Evolutionary conservation across 805 yeast species (phyloP).

Genomic region (Myxozyma mucilagina): DNA sequence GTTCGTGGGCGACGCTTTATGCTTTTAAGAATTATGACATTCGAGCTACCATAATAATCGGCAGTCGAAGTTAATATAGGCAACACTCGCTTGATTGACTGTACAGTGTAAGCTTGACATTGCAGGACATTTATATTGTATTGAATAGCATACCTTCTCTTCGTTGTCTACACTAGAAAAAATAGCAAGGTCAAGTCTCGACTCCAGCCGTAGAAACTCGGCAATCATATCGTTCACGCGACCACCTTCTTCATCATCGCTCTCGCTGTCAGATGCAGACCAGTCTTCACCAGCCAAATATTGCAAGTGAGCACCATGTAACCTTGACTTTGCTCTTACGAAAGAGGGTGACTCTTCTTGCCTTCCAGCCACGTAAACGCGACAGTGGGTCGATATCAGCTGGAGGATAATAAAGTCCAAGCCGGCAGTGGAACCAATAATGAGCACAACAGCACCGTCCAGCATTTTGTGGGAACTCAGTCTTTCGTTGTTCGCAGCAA

Average conservation of each 20-base stretch:
- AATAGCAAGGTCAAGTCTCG: constrained; percentile 23
- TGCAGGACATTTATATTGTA: not conserved
- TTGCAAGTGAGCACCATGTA: constrained; percentile 5
- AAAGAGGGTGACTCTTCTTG: constrained; percentile 19
- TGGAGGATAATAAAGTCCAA: constrained; percentile 28
- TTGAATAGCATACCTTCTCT: not conserved
- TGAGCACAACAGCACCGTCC: constrained; percentile 22
- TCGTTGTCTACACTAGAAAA: constrained; percentile 18
- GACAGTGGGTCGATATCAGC: constrained; percentile 21
- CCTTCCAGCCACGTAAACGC: constrained; percentile 20
- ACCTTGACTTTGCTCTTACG: constrained; percentile 16
- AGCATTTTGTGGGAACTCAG: not conserved
- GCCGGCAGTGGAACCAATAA: constrained; percentile 23
- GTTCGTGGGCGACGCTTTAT: constrained; percentile 10
- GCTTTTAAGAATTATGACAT: constrained; percentile 16
- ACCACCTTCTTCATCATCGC: constrained; percentile 3
- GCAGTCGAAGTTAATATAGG: constrained; percentile 16
- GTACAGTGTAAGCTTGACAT: not conserved
- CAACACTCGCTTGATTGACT: constrained; percentile 9
- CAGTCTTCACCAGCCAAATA: constrained; percentile 4
- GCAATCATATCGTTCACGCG: not conserved
- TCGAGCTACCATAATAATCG: constrained; percentile 14
- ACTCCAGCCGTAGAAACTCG: constrained; percentile 16
- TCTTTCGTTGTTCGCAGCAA: not conserved
- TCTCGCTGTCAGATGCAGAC: constrained; percentile 7